Evolutionary conservation across 768 basidiomycete species (phyloP), one percentile per base, ranked within the genome.

Genomic region (Calocybe gangraenosa): DNA sequence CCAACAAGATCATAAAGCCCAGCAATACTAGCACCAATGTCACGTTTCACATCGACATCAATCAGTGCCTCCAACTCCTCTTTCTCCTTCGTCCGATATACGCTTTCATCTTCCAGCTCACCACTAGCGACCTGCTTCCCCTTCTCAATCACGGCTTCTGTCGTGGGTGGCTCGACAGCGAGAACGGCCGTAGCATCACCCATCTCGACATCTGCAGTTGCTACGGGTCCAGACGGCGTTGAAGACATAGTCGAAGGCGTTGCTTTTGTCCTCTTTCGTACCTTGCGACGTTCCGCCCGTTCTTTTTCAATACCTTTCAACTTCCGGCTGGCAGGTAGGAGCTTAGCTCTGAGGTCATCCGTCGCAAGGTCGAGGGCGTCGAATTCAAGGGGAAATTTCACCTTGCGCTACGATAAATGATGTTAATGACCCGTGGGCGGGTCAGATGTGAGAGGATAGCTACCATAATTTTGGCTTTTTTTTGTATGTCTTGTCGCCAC

Each of bases 381-480:
- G 44, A 92, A 83, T 53, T 95, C 92, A 34, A 81, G 74, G 1
- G 88, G 83, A 64, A 97, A 97, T 65, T 92, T 96, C 49, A 99
- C 93, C 73, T 84, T 87, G 37, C 87, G 80, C 88, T 90, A 56
- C 33, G 43, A 38, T 30, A 37, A 25, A 8, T 30, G 7, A 9
- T 15, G 23, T 17, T 20, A 19, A 28, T 44, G 9, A 35, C 20
- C 11, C 19, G 13, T 6, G 13, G 13, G 13, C 13, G 19, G 10
- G 11, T 23, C 14, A 7, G 1, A 4, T 25, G 15, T 36, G 11
- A 14, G 10, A 11, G 55, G 67, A 35, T 49, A n/a, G n/a, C n/a
- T n/a, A 87, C 87, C 95, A 99, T 92, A 61, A 98, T 95, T 69
- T 99, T 98, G 1, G 95, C 83, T 60, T 98, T 98, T 71, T 86